Conservation (phyloP, 2,329 filamentous ascomycete species). For the Talaromyces sp. region DNA sequence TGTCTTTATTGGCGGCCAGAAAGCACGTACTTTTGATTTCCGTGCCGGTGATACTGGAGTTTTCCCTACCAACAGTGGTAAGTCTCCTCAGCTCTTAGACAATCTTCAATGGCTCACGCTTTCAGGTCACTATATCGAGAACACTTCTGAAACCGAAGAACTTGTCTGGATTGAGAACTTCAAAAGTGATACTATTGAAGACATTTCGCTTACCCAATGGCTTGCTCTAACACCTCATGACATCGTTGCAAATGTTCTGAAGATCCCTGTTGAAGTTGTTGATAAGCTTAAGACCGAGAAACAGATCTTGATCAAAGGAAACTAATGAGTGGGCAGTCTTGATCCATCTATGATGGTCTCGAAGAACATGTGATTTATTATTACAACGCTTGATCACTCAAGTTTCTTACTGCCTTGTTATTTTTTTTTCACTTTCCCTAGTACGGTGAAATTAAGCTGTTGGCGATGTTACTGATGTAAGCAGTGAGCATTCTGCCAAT, state of each 20-base stretch:
- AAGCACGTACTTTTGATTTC: slow-evolving; percentile 65
- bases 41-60: slow-evolving; percentile 64
- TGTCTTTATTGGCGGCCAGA: slow-evolving; percentile 60
- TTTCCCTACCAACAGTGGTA: slow-evolving; percentile 56
- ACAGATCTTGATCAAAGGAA: slow-evolving; percentile 49
- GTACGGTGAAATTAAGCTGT: no score
- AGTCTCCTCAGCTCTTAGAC: not conserved
- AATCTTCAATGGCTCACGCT: slow-evolving; percentile 28
- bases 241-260: slow-evolving; percentile 59
- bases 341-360: no score
- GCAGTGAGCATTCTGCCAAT: no score
- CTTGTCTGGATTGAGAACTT: slow-evolving; percentile 68
- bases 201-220: slow-evolving; percentile 67
- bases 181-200: slow-evolving; percentile 63
- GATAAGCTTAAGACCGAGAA: slow-evolving; percentile 61
- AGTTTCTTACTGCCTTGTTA: no score
- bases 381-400: no score
- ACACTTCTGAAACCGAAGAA: slow-evolving; percentile 61
- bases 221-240: slow-evolving; percentile 63
- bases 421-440: no score
- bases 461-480: no score
- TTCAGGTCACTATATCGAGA: slow-evolving; percentile 64
- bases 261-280: slow-evolving; percentile 57
- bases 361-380: no score
- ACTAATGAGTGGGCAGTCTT: not conserved